Evolutionary conservation across 345 rosid genomes (phyloP).

Genomic region (Euphorbia peplus): DNA sequence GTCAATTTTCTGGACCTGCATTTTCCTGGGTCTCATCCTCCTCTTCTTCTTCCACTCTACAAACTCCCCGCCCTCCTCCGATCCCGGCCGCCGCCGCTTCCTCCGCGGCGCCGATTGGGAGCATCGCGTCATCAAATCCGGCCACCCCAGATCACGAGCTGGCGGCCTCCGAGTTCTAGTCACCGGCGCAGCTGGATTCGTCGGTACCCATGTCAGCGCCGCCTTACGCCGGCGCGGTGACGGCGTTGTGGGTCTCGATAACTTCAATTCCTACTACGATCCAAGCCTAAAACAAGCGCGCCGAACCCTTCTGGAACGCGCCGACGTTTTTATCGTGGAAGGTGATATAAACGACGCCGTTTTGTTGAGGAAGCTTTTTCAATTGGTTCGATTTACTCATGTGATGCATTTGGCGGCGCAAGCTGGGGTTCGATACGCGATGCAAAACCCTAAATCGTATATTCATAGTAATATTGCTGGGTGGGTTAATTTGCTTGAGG

Average conservation of each 20-base stretch:
- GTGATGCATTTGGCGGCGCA: conserved; percentile 58
- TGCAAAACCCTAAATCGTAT: conserved; percentile 47
- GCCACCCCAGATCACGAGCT: conserved; percentile 28
- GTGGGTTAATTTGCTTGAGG: conserved; percentile 46
- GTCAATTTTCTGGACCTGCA: conserved; percentile 28
- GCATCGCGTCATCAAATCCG: conserved; percentile 35
- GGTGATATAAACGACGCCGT: conserved; percentile 44
- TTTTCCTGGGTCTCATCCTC: conserved; percentile 20
- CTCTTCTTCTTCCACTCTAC: conserved; percentile 21
- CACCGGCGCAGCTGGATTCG: conserved; percentile 61
- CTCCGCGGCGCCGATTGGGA: conserved; percentile 42
- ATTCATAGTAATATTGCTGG: conserved; percentile 53
- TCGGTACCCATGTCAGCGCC: conserved; percentile 49
- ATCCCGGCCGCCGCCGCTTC: conserved; percentile 26
- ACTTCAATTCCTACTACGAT: conserved; percentile 54
- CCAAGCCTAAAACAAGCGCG: conserved; percentile 43
- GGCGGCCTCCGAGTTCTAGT: conserved; percentile 41
- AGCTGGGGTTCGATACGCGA: conserved; percentile 52
- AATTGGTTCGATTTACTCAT: conserved; percentile 48
- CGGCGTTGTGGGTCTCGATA: conserved; percentile 50
- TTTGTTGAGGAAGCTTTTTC: conserved; percentile 40
- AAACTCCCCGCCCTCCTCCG: conserved; percentile 24
- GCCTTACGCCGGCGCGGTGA: conserved; percentile 49
- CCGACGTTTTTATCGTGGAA: conserved; percentile 42
- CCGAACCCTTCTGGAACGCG: conserved; percentile 31